Percentiles rank a stretch among this genome's conserved stretches.
Conservation (phyloP, 345 rosid genomes). For the Lumnitzera racemosa region DNA sequence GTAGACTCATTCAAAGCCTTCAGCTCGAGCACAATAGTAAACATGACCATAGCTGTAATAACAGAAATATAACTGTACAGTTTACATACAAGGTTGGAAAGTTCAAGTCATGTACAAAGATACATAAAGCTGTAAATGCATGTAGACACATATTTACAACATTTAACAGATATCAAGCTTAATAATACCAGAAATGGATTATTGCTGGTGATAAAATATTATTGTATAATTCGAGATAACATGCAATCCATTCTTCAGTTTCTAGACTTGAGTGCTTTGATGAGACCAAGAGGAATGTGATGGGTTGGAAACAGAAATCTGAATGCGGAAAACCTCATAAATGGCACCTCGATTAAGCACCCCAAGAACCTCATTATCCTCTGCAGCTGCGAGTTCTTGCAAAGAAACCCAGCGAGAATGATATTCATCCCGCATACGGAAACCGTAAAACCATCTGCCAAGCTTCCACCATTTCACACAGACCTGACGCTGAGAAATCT, state of each 20-base stretch:
- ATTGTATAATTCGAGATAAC: too few relatives aligned
- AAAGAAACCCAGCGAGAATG: neutral
- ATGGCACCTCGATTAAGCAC: slow-evolving; percentile 61
- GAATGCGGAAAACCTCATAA: slow-evolving; percentile 58
- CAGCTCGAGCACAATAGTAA: too few relatives aligned
- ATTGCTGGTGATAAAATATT: too few relatives aligned
- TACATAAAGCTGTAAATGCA: too few relatives aligned
- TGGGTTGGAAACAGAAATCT: slow-evolving; percentile 32
- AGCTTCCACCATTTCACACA: slow-evolving; percentile 67
- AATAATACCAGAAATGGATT: too few relatives aligned
- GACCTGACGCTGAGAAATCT: slow-evolving; percentile 43
- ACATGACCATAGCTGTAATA: too few relatives aligned
- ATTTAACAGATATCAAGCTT: too few relatives aligned
- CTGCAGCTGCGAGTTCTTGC: slow-evolving; percentile 3
- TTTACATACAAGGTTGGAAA: too few relatives aligned
- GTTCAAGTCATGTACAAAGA: too few relatives aligned
- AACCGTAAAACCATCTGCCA: slow-evolving; percentile 53
- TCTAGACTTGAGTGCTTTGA: neutral
- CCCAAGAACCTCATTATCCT: slow-evolving; percentile 39
- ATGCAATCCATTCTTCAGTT: neutral
- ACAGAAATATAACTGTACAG: too few relatives aligned
- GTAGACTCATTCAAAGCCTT: too few relatives aligned
- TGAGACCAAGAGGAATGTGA: slow-evolving; percentile 23
- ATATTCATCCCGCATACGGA: neutral
- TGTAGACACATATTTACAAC: too few relatives aligned